Percentiles rank a stretch among this genome's conserved stretches.
These are phyloP conservation scores for Ophiostoma quercus DNA, from an alignment of 2,329 filamentous ascomycete genomes.

Conservation along the genomic window DNA sequence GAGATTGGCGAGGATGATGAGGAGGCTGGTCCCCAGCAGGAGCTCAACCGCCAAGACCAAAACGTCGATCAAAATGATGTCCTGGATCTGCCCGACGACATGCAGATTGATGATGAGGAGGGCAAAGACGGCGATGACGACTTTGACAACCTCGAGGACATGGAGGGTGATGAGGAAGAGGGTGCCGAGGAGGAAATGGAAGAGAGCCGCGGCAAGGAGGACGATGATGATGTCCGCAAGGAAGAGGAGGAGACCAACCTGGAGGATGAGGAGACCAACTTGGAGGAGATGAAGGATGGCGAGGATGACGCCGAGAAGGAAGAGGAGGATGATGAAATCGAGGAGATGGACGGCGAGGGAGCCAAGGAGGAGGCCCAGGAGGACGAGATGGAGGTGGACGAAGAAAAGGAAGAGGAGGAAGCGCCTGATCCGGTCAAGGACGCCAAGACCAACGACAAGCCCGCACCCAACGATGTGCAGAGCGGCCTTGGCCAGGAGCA, in stretches of 20 bases:
- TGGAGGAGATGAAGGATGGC: slow-evolving; percentile 33
- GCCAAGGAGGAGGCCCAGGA: slow-evolving; percentile 38
- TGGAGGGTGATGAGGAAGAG: slow-evolving; percentile 74
- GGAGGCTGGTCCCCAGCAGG: slow-evolving; percentile 50
- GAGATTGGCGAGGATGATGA: slow-evolving; percentile 57
- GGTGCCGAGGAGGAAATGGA: slow-evolving; percentile 85
- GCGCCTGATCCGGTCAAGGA: slow-evolving; percentile 46
- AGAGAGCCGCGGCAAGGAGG: slow-evolving; percentile 47
- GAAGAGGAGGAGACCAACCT: slow-evolving; percentile 38
- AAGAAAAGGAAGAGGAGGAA: slow-evolving; percentile 47
- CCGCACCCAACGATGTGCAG: slow-evolving; percentile 58
- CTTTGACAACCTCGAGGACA: slow-evolving; percentile 52
- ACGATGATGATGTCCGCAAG: slow-evolving; percentile 47
- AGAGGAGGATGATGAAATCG: slow-evolving; percentile 36
- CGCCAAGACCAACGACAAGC: slow-evolving; percentile 48
- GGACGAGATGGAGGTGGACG: slow-evolving; percentile 38
- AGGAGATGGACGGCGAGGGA: slow-evolving; percentile 40
- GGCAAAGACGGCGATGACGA: slow-evolving; percentile 53
- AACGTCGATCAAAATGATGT: slow-evolving; percentile 77
- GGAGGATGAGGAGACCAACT: slow-evolving; percentile 41
- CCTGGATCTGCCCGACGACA: slow-evolving; percentile 79
- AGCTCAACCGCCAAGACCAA: slow-evolving; percentile 60
- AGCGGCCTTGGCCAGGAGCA: slow-evolving; percentile 61
- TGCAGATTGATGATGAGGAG: slow-evolving; percentile 79
- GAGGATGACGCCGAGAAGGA: slow-evolving; percentile 41